Percentiles rank a stretch among this genome's conserved stretches.
phyloP scores from a whole-genome alignment of 371 early-diverging fungal species.

The Rhizoclosmatium hyalinum region DNA sequence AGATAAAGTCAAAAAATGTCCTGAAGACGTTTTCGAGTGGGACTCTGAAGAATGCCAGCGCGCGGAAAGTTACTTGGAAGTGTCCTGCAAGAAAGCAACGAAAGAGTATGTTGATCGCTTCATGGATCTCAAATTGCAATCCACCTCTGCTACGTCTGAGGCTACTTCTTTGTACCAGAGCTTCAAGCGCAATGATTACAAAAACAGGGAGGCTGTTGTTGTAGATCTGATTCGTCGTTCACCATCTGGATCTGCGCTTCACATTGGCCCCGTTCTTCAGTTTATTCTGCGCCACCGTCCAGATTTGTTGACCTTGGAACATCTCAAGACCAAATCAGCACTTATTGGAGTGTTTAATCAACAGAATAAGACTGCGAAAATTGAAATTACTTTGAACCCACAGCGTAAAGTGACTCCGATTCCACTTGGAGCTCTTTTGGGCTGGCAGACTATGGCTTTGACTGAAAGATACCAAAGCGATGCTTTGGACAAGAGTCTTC shows the following conservation, averaged over 20 bases:
- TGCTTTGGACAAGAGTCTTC: conserved; percentile 22
- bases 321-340: conserved; percentile 1
- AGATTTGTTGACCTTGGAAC: conserved; percentile 15
- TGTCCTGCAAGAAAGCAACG: neutral
- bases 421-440: conserved; percentile 10
- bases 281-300: conserved; percentile 14
- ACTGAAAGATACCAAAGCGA: conserved; percentile 19
- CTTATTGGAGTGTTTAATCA: conserved; percentile 30
- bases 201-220: conserved; percentile 7
- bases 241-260: conserved; percentile 28
- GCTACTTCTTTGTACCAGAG: neutral
- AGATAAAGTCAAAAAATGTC: neutral
- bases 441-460: conserved; percentile 30
- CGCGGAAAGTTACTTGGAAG: neutral
- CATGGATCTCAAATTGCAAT: neutral
- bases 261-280: neutral
- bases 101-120: conserved; percentile 5
- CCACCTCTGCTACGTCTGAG: conserved; percentile 14
- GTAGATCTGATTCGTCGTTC: neutral
- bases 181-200: neutral
- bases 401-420: conserved; percentile 11
- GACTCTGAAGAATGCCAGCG: neutral
- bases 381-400: neutral
- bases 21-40: conserved; percentile 28
- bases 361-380: neutral